Conservation (phyloP, 2,329 filamentous ascomycete genomes). For the Alternaria tenuissima region DNA sequence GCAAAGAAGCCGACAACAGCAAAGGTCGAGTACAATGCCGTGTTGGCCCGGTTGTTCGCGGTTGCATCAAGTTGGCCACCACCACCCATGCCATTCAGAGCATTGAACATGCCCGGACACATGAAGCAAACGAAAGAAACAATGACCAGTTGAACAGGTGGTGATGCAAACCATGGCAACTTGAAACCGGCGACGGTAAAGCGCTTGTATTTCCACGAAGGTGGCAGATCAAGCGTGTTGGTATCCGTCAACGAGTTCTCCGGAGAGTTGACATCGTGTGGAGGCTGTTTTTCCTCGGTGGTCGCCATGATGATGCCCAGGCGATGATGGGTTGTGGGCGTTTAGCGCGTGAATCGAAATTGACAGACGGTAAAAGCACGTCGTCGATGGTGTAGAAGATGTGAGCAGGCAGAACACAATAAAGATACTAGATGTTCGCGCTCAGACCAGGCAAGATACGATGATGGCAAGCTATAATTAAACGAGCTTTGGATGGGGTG, state of each 20-base stretch:
- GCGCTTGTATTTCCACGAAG: constrained; percentile 59
- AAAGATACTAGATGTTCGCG: constrained; percentile 20
- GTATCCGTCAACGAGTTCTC: constrained; percentile 45
- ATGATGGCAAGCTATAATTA: constrained; percentile 21
- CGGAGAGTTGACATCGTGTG: constrained; percentile 38
- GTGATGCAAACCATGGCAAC: constrained; percentile 60
- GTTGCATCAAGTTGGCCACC: constrained; percentile 58
- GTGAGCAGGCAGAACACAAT: constrained; percentile 11
- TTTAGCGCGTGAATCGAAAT: background rate
- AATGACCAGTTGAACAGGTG: constrained; percentile 58
- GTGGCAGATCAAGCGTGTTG: constrained; percentile 48
- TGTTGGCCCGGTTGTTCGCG: constrained; percentile 72
- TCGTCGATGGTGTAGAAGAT: background rate
- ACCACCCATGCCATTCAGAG: constrained; percentile 60
- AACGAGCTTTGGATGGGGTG: constrained; percentile 22
- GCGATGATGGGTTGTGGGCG: constrained; percentile 1
- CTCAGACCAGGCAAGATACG: constrained; percentile 21
- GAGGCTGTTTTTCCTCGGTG: constrained; percentile 32
- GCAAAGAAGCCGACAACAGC: constrained; percentile 70
- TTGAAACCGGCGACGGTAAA: constrained; percentile 52
- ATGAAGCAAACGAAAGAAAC: constrained; percentile 63
- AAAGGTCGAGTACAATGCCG: constrained; percentile 77
- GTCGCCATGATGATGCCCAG: constrained; percentile 34
- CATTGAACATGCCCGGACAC: constrained; percentile 64
- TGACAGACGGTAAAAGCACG: background rate